Evolutionary conservation across 306 rosid species (phyloP), one percentile per base, ranked within the genome.

Genomic region (Citrullus mucosospermus): DNA sequence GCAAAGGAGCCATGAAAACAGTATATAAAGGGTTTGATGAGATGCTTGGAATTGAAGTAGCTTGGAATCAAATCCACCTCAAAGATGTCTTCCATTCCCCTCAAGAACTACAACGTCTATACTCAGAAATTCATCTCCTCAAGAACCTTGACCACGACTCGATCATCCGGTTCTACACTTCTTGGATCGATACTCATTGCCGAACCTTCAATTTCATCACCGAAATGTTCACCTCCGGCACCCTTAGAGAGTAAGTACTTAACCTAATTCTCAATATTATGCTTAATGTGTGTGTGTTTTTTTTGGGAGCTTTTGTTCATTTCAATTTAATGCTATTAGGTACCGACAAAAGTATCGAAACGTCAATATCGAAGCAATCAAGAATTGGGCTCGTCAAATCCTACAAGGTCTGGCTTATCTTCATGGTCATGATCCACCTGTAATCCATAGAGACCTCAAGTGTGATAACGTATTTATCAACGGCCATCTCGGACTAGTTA

Each of bases 61-160:
- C 98, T 53, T 94, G 98, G 98, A 94, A 90, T 81, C 97, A 89
- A 84, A 90, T 92, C 77, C 83, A 88, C 61, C 95, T 94, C 14
- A 89, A 88, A 56, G 92, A 94, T 68, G 87, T 86, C 9, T 88
- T 83, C 54, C 89, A 91, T 77, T 90, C 94, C 30, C 92, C 96
- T 1, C 92, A 94, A 0, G 90, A 89, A 69, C 82, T 94, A 36
- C 90, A 92, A 48, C 88, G 96, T 6, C 93, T 94, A 13, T 90
- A 94, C 86, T 89, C 93, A 8, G 98, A 94, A 70, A 96, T 94
- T 80, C 96, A 94, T 79, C 96, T 94, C 72, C 98, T 94, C 80
- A 94, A 86, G 87, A 87, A 79, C 80, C 93, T 94, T n/a, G 38
- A 87, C 22, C 98, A 94, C 56, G 81, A 88, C 25, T 92, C 98